Conservation (phyloP, 768 basidiomycete genomes). For the Coprinellus aureogranulatus region DNA sequence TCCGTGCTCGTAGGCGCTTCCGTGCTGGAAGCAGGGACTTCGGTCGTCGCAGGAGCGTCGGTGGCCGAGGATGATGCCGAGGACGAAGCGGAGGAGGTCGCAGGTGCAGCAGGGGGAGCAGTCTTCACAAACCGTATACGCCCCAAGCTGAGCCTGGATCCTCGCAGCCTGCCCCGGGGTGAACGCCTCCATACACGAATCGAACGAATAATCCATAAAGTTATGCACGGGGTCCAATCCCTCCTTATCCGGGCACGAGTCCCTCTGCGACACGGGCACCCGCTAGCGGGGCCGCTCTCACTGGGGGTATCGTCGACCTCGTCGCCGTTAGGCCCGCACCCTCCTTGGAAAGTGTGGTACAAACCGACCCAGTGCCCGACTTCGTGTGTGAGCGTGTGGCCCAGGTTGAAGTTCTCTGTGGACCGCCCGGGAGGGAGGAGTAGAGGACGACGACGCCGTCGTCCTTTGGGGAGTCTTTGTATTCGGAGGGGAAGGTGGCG, state of each 20-base stretch:
- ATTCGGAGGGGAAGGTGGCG: conserved; percentile 40
- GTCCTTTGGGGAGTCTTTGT: conserved; percentile 26
- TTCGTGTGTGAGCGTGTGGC: conserved; percentile 39
- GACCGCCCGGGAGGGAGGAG: conserved; percentile 32
- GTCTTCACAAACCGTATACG: too few species aligned
- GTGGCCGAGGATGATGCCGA: too few species aligned
- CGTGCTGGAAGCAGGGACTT: too few species aligned
- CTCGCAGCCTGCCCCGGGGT: conserved; percentile 3
- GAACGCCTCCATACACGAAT: conserved; percentile 4
- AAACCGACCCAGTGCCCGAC: conserved; percentile 39
- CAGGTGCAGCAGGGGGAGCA: too few species aligned
- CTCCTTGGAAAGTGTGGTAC: conserved; percentile 37
- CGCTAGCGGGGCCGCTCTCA: conserved; percentile 30
- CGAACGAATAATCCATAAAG: conserved; percentile 13
- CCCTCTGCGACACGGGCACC: conserved; percentile 40
- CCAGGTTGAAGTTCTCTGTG: conserved; percentile 32
- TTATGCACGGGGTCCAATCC: conserved; percentile 16
- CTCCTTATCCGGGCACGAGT: conserved; percentile 18
- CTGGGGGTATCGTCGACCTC: conserved; percentile 37
- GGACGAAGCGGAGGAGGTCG: too few species aligned
- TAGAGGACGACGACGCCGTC: conserved; percentile 38
- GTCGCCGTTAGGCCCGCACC: conserved; percentile 32
- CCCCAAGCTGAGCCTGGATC: conserved; percentile 2
- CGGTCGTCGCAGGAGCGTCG: too few species aligned
- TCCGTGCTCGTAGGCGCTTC: too few species aligned